A percentile compares a stretch with the other conserved stretches of the same genome.
phyloP scores from a whole-genome alignment of 495 filamentous ascomycete species.

The Penicillium maclennaniae region DNA sequence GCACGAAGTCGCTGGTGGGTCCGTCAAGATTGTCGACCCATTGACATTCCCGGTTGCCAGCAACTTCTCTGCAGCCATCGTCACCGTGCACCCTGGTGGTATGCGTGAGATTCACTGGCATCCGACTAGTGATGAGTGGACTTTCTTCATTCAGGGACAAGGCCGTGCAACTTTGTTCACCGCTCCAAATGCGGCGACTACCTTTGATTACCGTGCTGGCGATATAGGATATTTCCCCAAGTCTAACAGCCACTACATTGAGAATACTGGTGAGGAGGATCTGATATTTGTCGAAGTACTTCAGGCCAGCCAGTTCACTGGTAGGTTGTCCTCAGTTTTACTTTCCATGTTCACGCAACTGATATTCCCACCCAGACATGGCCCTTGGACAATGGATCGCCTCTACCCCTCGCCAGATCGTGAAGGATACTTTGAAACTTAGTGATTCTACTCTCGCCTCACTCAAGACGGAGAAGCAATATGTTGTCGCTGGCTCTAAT shows the following conservation, averaged over 20 bases:
- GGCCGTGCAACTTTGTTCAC: slow-evolving; percentile 65
- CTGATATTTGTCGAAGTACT: slow-evolving; percentile 68
- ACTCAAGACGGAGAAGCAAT: slow-evolving; percentile 60
- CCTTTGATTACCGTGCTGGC: slow-evolving; percentile 72
- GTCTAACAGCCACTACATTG: slow-evolving; percentile 65
- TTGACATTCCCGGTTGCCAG: slow-evolving; percentile 56
- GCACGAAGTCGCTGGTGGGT: slow-evolving; percentile 56
- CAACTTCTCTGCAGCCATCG: slow-evolving; percentile 59
- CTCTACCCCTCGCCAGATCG: slow-evolving; percentile 59
- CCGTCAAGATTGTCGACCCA: slow-evolving; percentile 65
- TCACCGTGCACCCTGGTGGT: slow-evolving; percentile 64
- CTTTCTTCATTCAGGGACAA: slow-evolving; percentile 65
- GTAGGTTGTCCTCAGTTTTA: slow-evolving; percentile 20
- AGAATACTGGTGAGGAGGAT: slow-evolving; percentile 68
- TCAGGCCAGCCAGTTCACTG: slow-evolving; percentile 60
- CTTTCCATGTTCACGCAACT: neutral
- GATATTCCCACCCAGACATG: slow-evolving; percentile 43
- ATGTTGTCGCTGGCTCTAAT: slow-evolving; percentile 46
- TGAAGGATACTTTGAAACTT: slow-evolving; percentile 59
- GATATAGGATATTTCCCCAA: slow-evolving; percentile 69
- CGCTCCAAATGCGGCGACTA: slow-evolving; percentile 54
- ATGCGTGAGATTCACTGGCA: slow-evolving; percentile 84
- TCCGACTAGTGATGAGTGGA: slow-evolving; percentile 70
- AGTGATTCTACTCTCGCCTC: slow-evolving; percentile 49
- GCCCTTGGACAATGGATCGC: slow-evolving; percentile 63